These are phyloP conservation scores for Thymus quinquecostatus DNA, from an alignment of 257 asterid genomes.

Conservation along the genomic window DNA sequence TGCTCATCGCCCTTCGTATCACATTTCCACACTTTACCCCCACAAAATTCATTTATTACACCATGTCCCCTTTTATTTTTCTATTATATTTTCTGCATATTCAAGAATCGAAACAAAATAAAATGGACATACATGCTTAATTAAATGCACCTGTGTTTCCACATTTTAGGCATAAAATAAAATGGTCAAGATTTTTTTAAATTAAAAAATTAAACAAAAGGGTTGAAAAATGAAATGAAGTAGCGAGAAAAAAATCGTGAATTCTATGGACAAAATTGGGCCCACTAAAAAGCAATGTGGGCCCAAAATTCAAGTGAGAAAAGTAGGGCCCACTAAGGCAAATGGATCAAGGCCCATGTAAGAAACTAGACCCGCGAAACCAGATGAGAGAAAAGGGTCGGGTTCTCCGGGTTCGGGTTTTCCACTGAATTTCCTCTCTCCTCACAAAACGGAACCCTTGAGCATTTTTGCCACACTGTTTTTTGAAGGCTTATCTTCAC, in stretches of 20 bases:
- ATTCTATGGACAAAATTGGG: neutral
- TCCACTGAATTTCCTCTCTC: neutral
- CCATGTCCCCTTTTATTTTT: neutral
- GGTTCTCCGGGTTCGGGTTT: slow-evolving; percentile 27
- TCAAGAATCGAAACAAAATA: neutral
- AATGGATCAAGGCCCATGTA: neutral
- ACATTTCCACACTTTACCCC: neutral
- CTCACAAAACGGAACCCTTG: slow-evolving; percentile 31
- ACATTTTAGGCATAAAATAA: neutral
- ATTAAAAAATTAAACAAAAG: no score
- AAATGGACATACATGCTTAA: neutral
- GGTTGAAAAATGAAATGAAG: no score
- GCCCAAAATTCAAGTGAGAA: neutral
- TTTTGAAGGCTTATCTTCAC: slow-evolving; percentile 42
- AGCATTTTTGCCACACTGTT: slow-evolving; percentile 18
- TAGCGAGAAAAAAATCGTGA: neutral
- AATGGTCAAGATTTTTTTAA: no score
- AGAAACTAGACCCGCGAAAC: neutral
- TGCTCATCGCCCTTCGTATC: neutral
- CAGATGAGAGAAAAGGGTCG: neutral
- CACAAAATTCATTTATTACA: slow-evolving; percentile 14
- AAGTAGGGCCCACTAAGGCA: no score
- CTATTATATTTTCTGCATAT: neutral
- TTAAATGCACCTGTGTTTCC: neutral
- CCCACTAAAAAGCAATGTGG: neutral